Conservation (phyloP, 1,139 yeast species). For the Sugiyamaella sp. region DNA sequence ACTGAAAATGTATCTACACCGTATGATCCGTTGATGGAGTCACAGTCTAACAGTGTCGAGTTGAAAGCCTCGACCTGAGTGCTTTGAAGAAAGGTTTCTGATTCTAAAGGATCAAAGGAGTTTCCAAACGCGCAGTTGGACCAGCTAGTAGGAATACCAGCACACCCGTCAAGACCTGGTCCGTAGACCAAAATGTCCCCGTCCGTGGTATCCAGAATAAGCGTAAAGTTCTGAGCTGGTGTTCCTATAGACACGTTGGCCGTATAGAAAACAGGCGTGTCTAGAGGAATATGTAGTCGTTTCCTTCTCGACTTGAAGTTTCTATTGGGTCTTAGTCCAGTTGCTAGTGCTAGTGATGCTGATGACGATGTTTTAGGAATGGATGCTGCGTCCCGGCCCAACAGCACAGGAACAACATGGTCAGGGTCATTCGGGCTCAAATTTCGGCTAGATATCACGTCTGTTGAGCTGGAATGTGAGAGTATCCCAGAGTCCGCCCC, state of each 20-base stretch:
- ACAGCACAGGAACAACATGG: no score
- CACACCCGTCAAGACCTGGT: constrained; percentile 21
- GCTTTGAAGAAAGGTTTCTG: constrained; percentile 23
- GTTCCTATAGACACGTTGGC: constrained; percentile 25
- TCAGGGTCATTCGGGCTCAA: no score
- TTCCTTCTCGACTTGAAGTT: neutral
- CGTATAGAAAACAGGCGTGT: constrained; percentile 4
- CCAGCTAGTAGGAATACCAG: constrained; percentile 8
- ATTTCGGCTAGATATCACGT: no score
- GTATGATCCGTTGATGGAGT: constrained; percentile 27
- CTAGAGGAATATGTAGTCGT: constrained; percentile 1
- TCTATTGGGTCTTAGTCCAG: no score
- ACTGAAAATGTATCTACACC: constrained; percentile 20
- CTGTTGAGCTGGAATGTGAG: no score
- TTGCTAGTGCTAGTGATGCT: no score
- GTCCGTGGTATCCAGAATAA: constrained; percentile 28
- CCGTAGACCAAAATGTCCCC: constrained; percentile 29
- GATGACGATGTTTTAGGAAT: neutral
- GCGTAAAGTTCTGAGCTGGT: constrained; percentile 26
- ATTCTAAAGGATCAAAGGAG: constrained; percentile 23
- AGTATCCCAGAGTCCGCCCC: no score
- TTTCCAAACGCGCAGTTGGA: constrained; percentile 22
- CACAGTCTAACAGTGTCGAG: constrained; percentile 25
- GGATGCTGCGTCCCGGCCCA: no score
- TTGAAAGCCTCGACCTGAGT: constrained; percentile 10